Percentiles rank a stretch among this genome's conserved stretches.
These are phyloP conservation scores for Thielaviopsis musarum DNA, from an alignment of 2,329 filamentous ascomycete genomes.

Conservation along the genomic window DNA sequence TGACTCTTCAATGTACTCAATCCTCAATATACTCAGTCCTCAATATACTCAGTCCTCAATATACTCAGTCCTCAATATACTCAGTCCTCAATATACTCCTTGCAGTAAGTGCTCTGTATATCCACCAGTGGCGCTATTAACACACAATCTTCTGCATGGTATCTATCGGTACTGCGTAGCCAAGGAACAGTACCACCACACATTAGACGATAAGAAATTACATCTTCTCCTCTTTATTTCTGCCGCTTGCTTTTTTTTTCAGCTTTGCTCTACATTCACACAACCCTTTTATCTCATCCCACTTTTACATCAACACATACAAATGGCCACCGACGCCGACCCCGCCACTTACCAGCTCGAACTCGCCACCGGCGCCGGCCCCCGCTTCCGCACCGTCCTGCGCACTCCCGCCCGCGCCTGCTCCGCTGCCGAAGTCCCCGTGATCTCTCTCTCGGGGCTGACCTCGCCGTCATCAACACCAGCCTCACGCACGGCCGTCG, in stretches of 20 bases:
- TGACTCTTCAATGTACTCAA: no score
- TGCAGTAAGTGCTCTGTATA: no score
- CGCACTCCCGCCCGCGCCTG: constrained; percentile 22
- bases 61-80: no score
- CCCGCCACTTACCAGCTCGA: constrained; percentile 18
- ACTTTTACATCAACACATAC: background rate
- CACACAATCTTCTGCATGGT: no score
- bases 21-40: no score
- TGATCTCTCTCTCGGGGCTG: constrained; percentile 29
- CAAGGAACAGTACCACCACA: no score
- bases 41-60: no score
- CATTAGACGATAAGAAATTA: background rate
- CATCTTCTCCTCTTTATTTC: background rate
- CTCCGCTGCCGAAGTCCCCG: constrained; percentile 29
- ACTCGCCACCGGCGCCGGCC: constrained; percentile 22
- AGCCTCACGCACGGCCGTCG: constrained; percentile 17
- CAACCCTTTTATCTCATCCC: background rate
- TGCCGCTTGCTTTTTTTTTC: background rate
- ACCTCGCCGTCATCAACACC: constrained; percentile 17
- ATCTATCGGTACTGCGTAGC: background rate
- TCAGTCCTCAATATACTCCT: no score
- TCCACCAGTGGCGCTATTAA: no score
- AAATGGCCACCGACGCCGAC: background rate
- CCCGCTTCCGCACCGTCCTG: constrained; percentile 22
- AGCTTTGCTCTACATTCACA: background rate